phyloP scores from a whole-genome alignment of 352 stramenopile genomes.

The Aphanomyces invadans region DNA sequence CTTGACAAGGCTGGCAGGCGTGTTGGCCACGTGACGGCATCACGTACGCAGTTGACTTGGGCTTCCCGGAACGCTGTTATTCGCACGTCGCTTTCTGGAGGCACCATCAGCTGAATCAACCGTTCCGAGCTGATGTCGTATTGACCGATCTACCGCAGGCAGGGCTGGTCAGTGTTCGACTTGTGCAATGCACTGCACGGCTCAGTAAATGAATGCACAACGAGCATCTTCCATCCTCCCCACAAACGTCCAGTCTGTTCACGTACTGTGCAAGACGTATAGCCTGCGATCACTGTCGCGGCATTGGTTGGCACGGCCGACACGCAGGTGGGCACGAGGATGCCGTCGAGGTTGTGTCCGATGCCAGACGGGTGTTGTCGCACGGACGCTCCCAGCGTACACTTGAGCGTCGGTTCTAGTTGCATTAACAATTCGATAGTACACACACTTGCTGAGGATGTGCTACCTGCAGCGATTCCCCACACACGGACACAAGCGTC shows the following conservation, averaged over 20 bases:
- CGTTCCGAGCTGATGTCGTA: slow-evolving; percentile 38
- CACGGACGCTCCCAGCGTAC: slow-evolving; percentile 38
- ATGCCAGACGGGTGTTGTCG: slow-evolving; percentile 20
- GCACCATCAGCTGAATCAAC: slow-evolving; percentile 59
- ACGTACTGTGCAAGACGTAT: slow-evolving; percentile 24
- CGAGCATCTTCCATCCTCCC: no score
- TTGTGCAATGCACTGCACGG: no score
- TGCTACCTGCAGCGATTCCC: slow-evolving; percentile 60
- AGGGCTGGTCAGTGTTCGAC: no score
- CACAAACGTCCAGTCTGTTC: no score
- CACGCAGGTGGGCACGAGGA: slow-evolving; percentile 23
- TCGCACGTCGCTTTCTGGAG: slow-evolving; percentile 55
- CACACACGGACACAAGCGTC: slow-evolving; percentile 75
- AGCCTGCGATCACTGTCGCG: slow-evolving; percentile 17
- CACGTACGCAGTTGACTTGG: slow-evolving; percentile 68
- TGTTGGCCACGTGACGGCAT: background rate
- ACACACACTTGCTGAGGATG: background rate
- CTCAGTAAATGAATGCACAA: no score
- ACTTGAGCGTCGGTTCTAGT: slow-evolving; percentile 65
- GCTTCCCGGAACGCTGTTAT: slow-evolving; percentile 41
- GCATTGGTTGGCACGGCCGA: slow-evolving; percentile 20
- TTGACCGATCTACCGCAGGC: slow-evolving; percentile 24
- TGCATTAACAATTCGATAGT: background rate
- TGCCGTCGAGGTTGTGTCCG: slow-evolving; percentile 14
- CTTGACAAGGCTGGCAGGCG: no score